A percentile compares a stretch with the other conserved stretches of the same genome.
Conservation (phyloP, 2,329 filamentous ascomycete genomes). For the Aaosphaeria pasadenensis region DNA sequence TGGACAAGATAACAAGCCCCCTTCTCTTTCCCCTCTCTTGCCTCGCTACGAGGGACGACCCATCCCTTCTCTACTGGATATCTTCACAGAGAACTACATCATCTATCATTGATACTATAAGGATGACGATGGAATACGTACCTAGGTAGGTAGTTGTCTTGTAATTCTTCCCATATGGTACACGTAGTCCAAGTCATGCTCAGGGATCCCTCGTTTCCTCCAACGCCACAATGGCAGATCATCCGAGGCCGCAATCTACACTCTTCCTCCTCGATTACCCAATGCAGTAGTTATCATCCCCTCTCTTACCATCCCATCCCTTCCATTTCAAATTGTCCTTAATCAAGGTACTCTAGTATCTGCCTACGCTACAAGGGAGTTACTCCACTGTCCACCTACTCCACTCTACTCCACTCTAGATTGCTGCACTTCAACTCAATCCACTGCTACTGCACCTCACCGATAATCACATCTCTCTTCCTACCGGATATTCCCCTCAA, state of each 20-base stretch:
- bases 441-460: background rate
- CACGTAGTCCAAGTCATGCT: background rate
- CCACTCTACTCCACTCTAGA: background rate
- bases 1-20: too few species aligned
- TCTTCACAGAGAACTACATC: too few species aligned
- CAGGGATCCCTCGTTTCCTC: background rate
- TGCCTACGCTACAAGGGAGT: too few species aligned
- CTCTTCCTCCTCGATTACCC: background rate
- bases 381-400: too few species aligned
- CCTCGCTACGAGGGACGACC: too few species aligned
- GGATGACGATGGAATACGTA: too few species aligned
- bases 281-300: conserved; percentile 1
- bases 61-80: too few species aligned
- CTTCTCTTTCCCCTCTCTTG: too few species aligned
- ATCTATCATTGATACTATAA: too few species aligned
- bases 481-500: too few species aligned
- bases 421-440: background rate
- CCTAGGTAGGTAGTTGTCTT: too few species aligned
- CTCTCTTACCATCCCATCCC: background rate
- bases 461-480: background rate
- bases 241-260: conserved; percentile 6
- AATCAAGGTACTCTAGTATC: background rate
- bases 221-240: conserved; percentile 7
- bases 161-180: too few species aligned
- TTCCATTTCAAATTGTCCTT: background rate